Evolutionary conservation across 2,329 filamentous ascomycete species (phyloP).

Genomic region (Aspergillus hiratsukae): DNA sequence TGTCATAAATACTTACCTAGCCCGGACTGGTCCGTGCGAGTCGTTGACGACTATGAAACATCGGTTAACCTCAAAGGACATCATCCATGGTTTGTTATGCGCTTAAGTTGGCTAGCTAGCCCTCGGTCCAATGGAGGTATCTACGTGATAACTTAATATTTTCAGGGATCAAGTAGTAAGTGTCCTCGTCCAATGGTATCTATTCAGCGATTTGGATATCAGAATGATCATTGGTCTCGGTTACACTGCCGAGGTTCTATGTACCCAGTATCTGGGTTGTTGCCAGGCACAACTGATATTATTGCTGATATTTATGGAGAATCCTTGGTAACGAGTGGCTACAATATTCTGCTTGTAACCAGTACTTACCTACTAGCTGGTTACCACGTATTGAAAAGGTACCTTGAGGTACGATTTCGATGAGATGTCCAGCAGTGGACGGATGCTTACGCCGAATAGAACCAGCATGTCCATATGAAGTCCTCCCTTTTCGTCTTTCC

Average conservation of each 20-base stretch:
- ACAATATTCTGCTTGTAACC: neutral
- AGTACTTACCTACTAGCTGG: neutral
- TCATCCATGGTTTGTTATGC: constrained; percentile 1
- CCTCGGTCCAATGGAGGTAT: neutral
- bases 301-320: neutral
- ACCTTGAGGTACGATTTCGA: neutral
- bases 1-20: neutral
- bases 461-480: neutral
- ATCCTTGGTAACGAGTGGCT: neutral
- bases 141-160: neutral
- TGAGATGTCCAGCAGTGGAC: neutral
- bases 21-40: constrained; percentile 14
- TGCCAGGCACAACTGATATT: neutral
- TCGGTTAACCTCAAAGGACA: constrained; percentile 5
- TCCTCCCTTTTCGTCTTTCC: neutral
- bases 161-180: neutral
- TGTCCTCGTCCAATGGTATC: too few relatives aligned
- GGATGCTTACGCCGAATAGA: neutral
- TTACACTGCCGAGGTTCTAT: neutral
- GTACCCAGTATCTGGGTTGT: neutral
- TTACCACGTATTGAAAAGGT: neutral
- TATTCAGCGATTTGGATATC: too few relatives aligned
- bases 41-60: constrained; percentile 15
- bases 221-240: neutral
- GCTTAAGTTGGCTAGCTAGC: neutral